A percentile compares a stretch with the other conserved stretches of the same genome.
These are phyloP conservation scores for Penicillium sp. DNA, from an alignment of 2,329 filamentous ascomycete species.

Conservation along the genomic window DNA sequence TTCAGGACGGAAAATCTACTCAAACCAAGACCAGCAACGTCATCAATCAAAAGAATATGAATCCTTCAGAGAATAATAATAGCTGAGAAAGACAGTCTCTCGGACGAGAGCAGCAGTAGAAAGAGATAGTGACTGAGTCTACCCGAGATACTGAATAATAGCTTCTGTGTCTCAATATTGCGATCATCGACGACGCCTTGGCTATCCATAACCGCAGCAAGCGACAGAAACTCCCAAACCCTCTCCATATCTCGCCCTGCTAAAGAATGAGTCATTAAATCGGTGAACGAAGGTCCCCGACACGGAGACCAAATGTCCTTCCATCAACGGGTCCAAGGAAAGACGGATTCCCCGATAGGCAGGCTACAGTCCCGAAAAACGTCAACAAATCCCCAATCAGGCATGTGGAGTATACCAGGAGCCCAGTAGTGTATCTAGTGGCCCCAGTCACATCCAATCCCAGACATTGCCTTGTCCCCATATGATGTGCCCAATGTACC, in stretches of 20 bases:
- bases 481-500: conserved; percentile 10
- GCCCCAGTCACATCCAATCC: conserved; percentile 1
- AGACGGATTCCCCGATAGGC: neutral
- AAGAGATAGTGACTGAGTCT: neutral
- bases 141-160: neutral
- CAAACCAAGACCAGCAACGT: neutral
- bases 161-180: neutral
- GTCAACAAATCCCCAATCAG: neutral
- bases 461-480: neutral
- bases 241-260: neutral
- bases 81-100: neutral
- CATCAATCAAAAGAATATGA: neutral
- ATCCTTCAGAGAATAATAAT: neutral
- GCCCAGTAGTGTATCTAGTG: neutral
- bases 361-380: neutral
- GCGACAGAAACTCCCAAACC: neutral
- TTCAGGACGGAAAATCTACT: neutral
- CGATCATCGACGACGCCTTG: neutral
- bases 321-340: neutral
- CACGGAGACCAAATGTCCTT: neutral
- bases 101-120: neutral
- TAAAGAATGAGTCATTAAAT: conserved; percentile 5
- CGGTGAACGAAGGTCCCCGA: conserved; percentile 1
- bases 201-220: conserved; percentile 1
- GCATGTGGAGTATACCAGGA: neutral